Evolutionary conservation across 2,329 filamentous ascomycete species (phyloP), one percentile per base, ranked within the genome.

Genomic region (Raffaelea albimanens): DNA sequence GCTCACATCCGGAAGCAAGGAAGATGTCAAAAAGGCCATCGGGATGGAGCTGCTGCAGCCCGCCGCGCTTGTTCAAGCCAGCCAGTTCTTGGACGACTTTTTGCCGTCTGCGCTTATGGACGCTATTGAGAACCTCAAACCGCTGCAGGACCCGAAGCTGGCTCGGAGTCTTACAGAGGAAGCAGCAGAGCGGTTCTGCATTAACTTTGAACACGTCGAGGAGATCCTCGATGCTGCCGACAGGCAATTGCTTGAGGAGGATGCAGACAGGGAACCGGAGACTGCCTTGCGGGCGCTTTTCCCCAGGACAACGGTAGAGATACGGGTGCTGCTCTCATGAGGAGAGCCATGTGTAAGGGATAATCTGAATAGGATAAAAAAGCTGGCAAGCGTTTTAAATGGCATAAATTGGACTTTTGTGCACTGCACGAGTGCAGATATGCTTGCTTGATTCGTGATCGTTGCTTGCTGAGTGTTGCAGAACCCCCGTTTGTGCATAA

Each of bases 91-190:
- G 7, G 93, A 98, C 59, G 82, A 88, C 51, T 98, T 97, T 66
- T 70, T 98, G 21, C 90, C 93, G 0, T 94, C 88, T 1, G 93
- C 91, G 3, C 73, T 95, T 25, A 91, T 96, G 72, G 93, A 98
- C 61, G 90, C 90, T 3, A 81, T 87, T 56, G 85, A 93, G 44
- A 87, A 88, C 51, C 65, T 97, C 22, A 83, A 83, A 53, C 71
- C 78, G 39, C 67, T 98, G 2, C 81, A 85, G 52, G 85, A 87
- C 57, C 78, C 85, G 1, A 73, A 72, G 11, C 67, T 95, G 49
- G 83, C 85, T 14, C 78, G 87, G 43, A 73, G 82, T 42, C 78
- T 95, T 43, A 93, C 87, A 0, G 87, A 94, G 57, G 79, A 85
- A 53, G 91, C 90, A 0, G 86, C 89, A 1, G 82, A 87, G 56